Base-by-base conservation (phyloP, 139 green algal species). In the Choricystis sp. region DNA sequence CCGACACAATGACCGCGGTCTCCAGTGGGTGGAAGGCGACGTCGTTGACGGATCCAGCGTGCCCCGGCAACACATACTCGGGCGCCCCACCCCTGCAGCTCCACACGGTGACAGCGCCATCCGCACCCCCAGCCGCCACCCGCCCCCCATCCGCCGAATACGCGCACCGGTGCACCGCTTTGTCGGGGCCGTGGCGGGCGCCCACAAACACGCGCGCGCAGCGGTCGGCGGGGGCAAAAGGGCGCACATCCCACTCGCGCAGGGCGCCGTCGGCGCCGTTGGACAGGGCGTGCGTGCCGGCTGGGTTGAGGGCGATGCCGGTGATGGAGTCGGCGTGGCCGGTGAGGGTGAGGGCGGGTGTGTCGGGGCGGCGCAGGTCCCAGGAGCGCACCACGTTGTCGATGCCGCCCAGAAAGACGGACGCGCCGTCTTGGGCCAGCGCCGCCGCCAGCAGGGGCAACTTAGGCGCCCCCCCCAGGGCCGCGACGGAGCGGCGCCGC, bases 241-340 rank as follows among this genome's bases (percentile, higher is more conserved):
- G 91, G 49, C 91, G 76, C 70, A 92, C 71, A 64, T 92, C 85
- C 83, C 83, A 90, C 48, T 78, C 70, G 19, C 89, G 66, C 55
- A 98, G 78, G 28, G 92, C 96, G 75, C 91, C 89, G 77, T 98
- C 92, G 85, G 96, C 96, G n/a, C 73, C 65, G 76, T 98, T 98
- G 26, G 74, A 89, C 0, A 98, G 83, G 66, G 98, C 77, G 76
- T 94, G 82, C 9, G 69, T 77, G 58, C 89, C 92, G 29, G 94
- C 86, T 21, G 88, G 84, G 49, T 71, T 87, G n/a, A 95, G 24
- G 19, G 66, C 31, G 66, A 96, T 77, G 27, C 89, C 90, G 21
- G 91, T 95, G 56, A 95, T 66, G 16, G 71, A 88, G 74, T 94
- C 77, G 20, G 64, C 73, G 66, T 94, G 86, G 1, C 86, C 86